phyloP scores from a whole-genome alignment of 2,329 filamentous ascomycete species.

The Diaporthe vaccinii region DNA sequence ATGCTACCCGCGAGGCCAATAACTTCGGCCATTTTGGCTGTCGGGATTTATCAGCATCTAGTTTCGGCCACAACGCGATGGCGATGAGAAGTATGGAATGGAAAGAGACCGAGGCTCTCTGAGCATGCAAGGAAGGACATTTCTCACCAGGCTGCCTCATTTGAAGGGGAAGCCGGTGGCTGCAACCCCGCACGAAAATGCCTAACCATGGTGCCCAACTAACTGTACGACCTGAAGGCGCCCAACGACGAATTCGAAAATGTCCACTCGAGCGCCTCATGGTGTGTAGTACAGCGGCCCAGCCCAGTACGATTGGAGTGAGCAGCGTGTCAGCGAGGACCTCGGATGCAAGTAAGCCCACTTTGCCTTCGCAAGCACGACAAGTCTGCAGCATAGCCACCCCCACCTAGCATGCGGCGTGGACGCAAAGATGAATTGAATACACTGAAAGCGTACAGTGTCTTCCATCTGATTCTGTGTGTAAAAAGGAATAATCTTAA shows the following conservation, averaged over 20 bases:
- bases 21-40: neutral
- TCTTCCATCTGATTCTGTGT: no score
- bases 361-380: neutral
- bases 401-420: neutral
- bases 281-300: neutral
- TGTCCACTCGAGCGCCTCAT: neutral
- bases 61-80: neutral
- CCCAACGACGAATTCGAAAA: neutral
- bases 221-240: neutral
- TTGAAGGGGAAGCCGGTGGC: no score
- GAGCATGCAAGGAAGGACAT: neutral
- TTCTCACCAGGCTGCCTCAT: neutral
- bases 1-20: neutral
- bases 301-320: neutral
- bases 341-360: neutral
- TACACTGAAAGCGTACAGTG: no score
- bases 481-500: no score
- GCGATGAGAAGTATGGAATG: fast-evolving
- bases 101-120: fast-evolving
- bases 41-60: neutral
- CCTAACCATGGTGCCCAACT: neutral
- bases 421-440: no score
- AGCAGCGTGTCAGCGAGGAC: neutral
- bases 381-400: neutral
- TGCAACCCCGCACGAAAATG: neutral